Evolutionary conservation across 2,329 filamentous ascomycete genomes (phyloP).

Genomic region (Gaeumannomyces sp.): DNA sequence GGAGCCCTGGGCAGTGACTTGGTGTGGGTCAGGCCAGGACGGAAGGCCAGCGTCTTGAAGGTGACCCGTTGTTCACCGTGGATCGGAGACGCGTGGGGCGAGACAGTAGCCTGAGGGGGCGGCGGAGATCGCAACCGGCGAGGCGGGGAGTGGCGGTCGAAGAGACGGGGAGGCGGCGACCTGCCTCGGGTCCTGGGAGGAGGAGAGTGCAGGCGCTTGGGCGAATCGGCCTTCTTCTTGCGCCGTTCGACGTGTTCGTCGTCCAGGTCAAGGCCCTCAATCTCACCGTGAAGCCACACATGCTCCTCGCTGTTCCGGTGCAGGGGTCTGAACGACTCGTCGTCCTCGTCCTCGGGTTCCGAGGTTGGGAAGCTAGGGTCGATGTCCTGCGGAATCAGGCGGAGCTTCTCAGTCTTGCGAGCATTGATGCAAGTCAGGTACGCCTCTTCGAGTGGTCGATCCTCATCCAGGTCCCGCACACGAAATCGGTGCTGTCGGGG

Average conservation of each 20-base stretch:
- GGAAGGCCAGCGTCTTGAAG: constrained; percentile 42
- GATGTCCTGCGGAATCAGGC: constrained; percentile 86
- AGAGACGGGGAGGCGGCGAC: constrained; percentile 50
- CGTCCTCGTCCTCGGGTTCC: constrained; percentile 79
- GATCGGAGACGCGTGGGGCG: constrained; percentile 41
- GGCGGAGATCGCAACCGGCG: constrained; percentile 62
- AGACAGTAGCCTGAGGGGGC: constrained; percentile 46
- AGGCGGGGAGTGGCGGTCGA: constrained; percentile 64
- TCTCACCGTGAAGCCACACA: constrained; percentile 64
- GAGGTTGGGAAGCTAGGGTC: constrained; percentile 96
- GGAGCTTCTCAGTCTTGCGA: constrained; percentile 73
- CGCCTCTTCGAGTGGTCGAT: constrained; percentile 86
- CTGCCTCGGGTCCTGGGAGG: constrained; percentile 45
- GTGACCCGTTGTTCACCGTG: constrained; percentile 32
- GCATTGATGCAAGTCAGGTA: constrained; percentile 82
- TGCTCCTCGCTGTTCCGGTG: constrained; percentile 62
- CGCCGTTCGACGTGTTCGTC: constrained; percentile 43
- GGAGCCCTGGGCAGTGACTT: constrained; percentile 81
- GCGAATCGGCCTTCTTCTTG: constrained; percentile 50
- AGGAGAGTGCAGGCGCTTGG: constrained; percentile 54
- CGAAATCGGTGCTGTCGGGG: constrained; percentile 96
- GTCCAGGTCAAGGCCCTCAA: constrained; percentile 60
- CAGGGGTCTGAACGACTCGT: constrained; percentile 53
- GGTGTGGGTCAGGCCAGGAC: constrained; percentile 63
- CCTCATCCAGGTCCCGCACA: constrained; percentile 98